phyloP scores from a whole-genome alignment of 169 alveolate species.

The Cryptosporidium tyzzeri region DNA sequence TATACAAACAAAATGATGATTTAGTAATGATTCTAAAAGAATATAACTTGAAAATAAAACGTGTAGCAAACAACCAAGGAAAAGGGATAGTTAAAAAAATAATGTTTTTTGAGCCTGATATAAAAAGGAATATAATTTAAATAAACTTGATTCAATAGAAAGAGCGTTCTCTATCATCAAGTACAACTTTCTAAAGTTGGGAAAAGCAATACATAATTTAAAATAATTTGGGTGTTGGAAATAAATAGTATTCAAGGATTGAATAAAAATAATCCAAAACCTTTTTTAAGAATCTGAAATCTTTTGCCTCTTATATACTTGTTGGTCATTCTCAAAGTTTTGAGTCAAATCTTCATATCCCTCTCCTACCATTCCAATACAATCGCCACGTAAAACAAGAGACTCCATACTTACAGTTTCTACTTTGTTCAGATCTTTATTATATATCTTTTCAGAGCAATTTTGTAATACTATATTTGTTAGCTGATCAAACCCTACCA shows the following conservation, averaged over 20 bases:
- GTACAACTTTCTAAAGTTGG: neutral
- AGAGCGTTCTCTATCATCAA: too few species aligned
- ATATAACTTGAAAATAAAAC: neutral
- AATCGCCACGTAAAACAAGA: constrained; percentile 58
- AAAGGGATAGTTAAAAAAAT: neutral
- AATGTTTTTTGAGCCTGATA: neutral
- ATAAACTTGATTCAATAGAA: too few species aligned
- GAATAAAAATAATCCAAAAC: neutral
- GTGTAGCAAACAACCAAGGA: neutral
- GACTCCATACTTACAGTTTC: constrained; percentile 28
- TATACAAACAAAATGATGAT: constrained; percentile 29
- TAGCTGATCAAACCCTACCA: constrained; percentile 91
- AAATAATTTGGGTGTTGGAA: neutral
- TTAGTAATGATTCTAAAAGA: neutral
- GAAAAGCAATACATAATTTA: neutral
- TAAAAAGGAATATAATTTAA: too few species aligned
- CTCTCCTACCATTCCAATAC: constrained; percentile 65
- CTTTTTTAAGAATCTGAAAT: neutral
- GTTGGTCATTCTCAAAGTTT: neutral
- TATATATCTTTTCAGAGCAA: constrained; percentile 88
- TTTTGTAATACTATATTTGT: constrained; percentile 87
- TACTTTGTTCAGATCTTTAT: constrained; percentile 5
- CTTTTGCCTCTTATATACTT: constrained; percentile 14
- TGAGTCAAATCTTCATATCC: neutral
- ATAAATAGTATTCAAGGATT: neutral